phyloP scores from a whole-genome alignment of 768 basidiomycete genomes.

The Trametopsis cervina region DNA sequence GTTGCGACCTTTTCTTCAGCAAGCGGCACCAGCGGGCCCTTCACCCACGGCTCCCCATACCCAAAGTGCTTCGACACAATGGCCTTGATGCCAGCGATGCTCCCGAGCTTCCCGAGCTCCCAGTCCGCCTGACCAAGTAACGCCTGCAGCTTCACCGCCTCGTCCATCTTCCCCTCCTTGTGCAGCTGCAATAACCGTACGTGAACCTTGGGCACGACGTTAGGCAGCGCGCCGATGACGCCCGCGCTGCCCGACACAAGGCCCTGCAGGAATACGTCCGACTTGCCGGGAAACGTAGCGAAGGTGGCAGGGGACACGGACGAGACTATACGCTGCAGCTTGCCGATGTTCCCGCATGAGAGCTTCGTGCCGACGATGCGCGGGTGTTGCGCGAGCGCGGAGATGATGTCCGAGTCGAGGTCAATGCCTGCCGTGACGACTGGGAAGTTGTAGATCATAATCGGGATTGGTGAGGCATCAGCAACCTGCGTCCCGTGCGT shows the following conservation, averaged over 20 bases:
- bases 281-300: constrained; percentile 69
- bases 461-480: constrained; percentile 58
- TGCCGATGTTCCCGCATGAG: constrained; percentile 81
- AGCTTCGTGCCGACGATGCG: constrained; percentile 85
- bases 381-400: constrained; percentile 62
- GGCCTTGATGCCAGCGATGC: constrained; percentile 62
- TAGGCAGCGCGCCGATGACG: constrained; percentile 34
- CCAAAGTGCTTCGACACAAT: constrained; percentile 57
- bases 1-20: constrained; percentile 13
- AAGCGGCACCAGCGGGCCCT: constrained; percentile 21
- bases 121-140: constrained; percentile 62
- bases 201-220: constrained; percentile 48
- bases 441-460: constrained; percentile 85
- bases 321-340: constrained; percentile 68
- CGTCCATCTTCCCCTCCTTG: constrained; percentile 44
- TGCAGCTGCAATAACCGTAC: constrained; percentile 40
- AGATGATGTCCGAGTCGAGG: constrained; percentile 74
- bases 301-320: constrained; percentile 47
- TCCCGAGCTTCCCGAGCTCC: constrained; percentile 55
- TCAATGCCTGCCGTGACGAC: constrained; percentile 76
- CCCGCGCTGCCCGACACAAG: constrained; percentile 37
- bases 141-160: constrained; percentile 56
- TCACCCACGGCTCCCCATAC: constrained; percentile 40
- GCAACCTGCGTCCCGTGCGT: constrained; percentile 51
- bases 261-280: constrained; percentile 52